phyloP scores from a whole-genome alignment of 441 rosid species.

The Theobroma grandiflorum region DNA sequence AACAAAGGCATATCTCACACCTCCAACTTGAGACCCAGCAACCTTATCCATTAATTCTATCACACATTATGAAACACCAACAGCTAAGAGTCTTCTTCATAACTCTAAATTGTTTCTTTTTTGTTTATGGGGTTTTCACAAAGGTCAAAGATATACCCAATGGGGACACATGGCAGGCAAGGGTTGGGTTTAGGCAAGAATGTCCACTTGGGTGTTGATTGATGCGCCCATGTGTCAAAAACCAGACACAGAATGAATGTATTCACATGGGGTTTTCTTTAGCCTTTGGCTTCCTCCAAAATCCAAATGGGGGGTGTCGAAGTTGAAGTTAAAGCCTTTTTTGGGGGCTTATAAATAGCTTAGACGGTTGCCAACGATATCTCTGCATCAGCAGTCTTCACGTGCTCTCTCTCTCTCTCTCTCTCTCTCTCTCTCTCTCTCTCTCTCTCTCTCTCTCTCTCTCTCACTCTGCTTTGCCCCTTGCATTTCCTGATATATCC shows the following conservation, averaged over 20 bases:
- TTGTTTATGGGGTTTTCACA: no score
- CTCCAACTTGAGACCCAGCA: constrained; percentile 35
- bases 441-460: not conserved
- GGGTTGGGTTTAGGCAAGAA: constrained; percentile 35
- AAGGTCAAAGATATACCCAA: constrained; percentile 34
- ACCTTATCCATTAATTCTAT: constrained; percentile 37
- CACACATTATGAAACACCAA: not conserved
- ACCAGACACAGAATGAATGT: constrained; percentile 31
- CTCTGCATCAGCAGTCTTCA: constrained; percentile 38
- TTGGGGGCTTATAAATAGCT: constrained; percentile 55
- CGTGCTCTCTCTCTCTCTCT: constrained; percentile 33
- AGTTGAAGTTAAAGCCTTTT: not conserved
- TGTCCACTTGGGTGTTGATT: constrained; percentile 39
- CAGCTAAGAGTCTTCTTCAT: not conserved
- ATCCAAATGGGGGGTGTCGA: not conserved
- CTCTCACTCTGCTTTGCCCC: not conserved
- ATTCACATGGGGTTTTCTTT: not conserved
- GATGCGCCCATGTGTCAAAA: constrained; percentile 31
- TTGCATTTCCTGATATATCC: not conserved
- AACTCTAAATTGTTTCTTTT: not conserved
- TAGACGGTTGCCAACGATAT: constrained; percentile 19
- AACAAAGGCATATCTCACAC: constrained; percentile 27
- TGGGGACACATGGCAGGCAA: constrained; percentile 37
- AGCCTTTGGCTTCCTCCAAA: not conserved
- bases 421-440: not conserved